Percentiles rank a stretch among this genome's conserved stretches.
Conservation (phyloP, 305 asterid genomes). For the Nicotiana rustica region DNA sequence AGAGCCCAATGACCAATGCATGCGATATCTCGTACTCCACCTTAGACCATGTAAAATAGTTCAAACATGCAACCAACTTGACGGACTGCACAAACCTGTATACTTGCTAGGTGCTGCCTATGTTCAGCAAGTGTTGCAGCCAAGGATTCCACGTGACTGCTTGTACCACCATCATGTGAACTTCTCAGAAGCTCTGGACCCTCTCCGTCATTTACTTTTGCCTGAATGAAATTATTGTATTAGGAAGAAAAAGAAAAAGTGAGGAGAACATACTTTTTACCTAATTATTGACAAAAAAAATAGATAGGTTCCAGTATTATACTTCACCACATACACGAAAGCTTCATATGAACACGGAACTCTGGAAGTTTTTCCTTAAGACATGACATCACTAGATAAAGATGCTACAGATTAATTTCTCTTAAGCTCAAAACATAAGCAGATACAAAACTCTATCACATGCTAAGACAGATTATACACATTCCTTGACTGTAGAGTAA, state of each 20-base stretch:
- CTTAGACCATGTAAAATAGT: slow-evolving; percentile 17
- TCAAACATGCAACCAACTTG: slow-evolving; percentile 31
- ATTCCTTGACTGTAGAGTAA: slow-evolving; percentile 1
- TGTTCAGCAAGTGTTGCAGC: slow-evolving; percentile 92
- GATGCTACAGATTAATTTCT: slow-evolving; percentile 13
- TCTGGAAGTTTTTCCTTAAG: neutral
- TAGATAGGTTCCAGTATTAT: slow-evolving; percentile 10
- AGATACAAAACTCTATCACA: slow-evolving; percentile 20
- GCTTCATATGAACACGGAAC: neutral
- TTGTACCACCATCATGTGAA: slow-evolving; percentile 70
- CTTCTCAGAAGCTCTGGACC: slow-evolving; percentile 93
- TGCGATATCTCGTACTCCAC: slow-evolving; percentile 25
- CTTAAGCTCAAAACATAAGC: slow-evolving; percentile 4
- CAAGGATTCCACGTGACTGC: slow-evolving; percentile 91
- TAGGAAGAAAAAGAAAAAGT: slow-evolving; percentile 18
- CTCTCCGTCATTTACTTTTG: slow-evolving; percentile 93
- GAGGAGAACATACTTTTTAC: slow-evolving; percentile 23
- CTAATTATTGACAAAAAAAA: neutral
- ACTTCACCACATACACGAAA: neutral
- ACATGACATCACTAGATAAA: neutral
- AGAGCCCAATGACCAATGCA: slow-evolving; percentile 29
- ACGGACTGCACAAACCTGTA: slow-evolving; percentile 62
- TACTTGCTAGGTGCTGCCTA: slow-evolving; percentile 94
- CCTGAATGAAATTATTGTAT: slow-evolving; percentile 53
- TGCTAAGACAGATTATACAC: slow-evolving; percentile 19